Evolutionary conservation across 192 early-diverging fungal genomes (phyloP), one percentile per base, ranked within the genome.

Genomic region (Coemansia sp.): DNA sequence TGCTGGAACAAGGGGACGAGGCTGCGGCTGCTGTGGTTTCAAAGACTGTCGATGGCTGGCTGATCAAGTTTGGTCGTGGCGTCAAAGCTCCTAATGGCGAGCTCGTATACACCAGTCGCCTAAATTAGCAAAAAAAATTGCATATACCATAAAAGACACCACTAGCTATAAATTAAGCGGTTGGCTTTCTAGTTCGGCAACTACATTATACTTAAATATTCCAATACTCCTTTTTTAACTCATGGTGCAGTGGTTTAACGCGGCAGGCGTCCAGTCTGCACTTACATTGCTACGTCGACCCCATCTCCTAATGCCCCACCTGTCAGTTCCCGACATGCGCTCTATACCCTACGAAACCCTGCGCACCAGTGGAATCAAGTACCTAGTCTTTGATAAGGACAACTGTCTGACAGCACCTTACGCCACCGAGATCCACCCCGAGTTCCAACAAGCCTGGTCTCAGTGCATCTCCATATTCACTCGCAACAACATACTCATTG

Each of bases 311-410:
- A 60, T 95, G 22, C 96, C 96, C 11, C 88, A 93, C 62, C 63
- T 92, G n/a, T 76, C 89, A 12, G 92, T 95, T 18, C 16, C 69
- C 86, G 92, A 95, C 67, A 88, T 95, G 53, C 87, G 91, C 7
- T 62, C 78, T 9, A 87, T 95, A 22, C 87, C 92, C 38, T 95
- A 90, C 78, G 69, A 58, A 5, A 63, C 70, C 22, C 78, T 97
- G 20, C 86, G 83, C 49, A 62, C 72, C 15, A 55, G 71, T 2
- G 93, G 93, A 3, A 88, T 96, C 66, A 68, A 75, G 29, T 91
- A 88, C 34, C 73, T 97, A n/a, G 93, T 87, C 5, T 98, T 97
- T 78, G 97, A 98, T 79, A 98, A 98, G 82, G 97, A 98, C 77
- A 98, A 98, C 86, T 96, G 95, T 31, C 74, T 98, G 10, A 95